phyloP scores from a whole-genome alignment of 2,329 filamentous ascomycete genomes.

The Aspergillus terreus region DNA sequence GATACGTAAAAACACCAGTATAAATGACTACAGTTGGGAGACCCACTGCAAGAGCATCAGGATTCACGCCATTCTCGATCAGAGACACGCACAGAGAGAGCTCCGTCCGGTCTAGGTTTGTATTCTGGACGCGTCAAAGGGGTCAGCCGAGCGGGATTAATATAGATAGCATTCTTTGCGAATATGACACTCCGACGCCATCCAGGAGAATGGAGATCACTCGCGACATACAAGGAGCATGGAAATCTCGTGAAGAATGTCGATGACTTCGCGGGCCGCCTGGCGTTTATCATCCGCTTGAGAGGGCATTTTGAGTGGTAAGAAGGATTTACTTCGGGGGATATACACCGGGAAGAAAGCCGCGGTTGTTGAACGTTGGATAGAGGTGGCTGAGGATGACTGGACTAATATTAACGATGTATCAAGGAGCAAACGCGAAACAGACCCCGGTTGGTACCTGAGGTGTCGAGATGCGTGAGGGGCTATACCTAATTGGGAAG shows the following conservation, averaged over 20 bases:
- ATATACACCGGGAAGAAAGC: no score
- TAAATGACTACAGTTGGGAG: background rate
- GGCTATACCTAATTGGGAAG: no score
- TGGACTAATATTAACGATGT: no score
- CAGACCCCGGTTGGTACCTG: no score
- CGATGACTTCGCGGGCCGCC: conserved; percentile 49
- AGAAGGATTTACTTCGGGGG: background rate
- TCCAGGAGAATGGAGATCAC: conserved; percentile 3
- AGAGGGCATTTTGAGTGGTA: conserved; percentile 31
- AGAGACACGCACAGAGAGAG: conserved; percentile 93
- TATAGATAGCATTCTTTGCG: background rate
- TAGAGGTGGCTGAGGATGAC: background rate
- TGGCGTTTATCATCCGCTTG: conserved; percentile 46
- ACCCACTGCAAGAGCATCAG: conserved; percentile 86
- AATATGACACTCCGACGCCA: conserved; percentile 1
- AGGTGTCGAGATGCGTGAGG: no score
- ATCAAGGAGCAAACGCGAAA: no score
- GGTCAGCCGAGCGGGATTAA: background rate
- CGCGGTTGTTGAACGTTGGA: background rate
- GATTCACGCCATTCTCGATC: conserved; percentile 96
- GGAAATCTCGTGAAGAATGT: conserved; percentile 50
- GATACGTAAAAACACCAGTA: background rate
- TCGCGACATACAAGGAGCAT: conserved; percentile 38
- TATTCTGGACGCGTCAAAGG: conserved; percentile 63
- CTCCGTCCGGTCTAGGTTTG: conserved; percentile 83